Evolutionary conservation across 768 basidiomycete species (phyloP).

Genomic region (Tephrocybe sp.): DNA sequence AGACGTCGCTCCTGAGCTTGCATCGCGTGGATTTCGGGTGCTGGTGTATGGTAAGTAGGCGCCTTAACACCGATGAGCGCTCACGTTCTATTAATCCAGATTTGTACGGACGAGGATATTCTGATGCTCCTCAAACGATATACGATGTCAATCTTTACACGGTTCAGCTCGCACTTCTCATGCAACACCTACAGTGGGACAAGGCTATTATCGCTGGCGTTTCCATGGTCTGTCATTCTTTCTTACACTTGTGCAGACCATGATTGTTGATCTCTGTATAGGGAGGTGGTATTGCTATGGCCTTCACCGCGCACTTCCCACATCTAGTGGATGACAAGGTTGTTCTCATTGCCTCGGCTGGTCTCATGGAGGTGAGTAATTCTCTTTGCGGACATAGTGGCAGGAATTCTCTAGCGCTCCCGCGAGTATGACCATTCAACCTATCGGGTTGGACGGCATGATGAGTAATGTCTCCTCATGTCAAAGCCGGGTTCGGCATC

Average conservation of each 20-base stretch:
- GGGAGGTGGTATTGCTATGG: slow-evolving; percentile 75
- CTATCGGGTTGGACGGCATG: no score
- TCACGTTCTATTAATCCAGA: slow-evolving; percentile 41
- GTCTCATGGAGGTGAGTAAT: slow-evolving; percentile 59
- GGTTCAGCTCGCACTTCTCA: slow-evolving; percentile 78
- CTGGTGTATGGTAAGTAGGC: slow-evolving; percentile 62
- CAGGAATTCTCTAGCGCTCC: background rate
- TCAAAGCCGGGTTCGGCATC: no score
- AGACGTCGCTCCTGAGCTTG: slow-evolving; percentile 67
- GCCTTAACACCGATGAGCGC: background rate
- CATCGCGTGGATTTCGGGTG: slow-evolving; percentile 65
- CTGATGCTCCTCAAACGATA: slow-evolving; percentile 70
- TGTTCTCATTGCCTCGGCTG: slow-evolving; percentile 67
- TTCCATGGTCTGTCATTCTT: slow-evolving; percentile 62
- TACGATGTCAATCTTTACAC: slow-evolving; percentile 69
- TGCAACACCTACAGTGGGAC: slow-evolving; percentile 78
- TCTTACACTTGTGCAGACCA: background rate
- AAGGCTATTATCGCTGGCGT: slow-evolving; percentile 65
- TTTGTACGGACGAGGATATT: slow-evolving; percentile 82
- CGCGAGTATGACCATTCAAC: background rate
- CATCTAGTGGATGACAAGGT: slow-evolving; percentile 66
- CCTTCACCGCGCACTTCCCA: slow-evolving; percentile 73
- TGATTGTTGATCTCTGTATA: slow-evolving; percentile 25
- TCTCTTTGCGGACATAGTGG: background rate
- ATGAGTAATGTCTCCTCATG: no score